Conservation (phyloP, 1,139 yeast genomes). For the Suhomyces anneliseae region DNA sequence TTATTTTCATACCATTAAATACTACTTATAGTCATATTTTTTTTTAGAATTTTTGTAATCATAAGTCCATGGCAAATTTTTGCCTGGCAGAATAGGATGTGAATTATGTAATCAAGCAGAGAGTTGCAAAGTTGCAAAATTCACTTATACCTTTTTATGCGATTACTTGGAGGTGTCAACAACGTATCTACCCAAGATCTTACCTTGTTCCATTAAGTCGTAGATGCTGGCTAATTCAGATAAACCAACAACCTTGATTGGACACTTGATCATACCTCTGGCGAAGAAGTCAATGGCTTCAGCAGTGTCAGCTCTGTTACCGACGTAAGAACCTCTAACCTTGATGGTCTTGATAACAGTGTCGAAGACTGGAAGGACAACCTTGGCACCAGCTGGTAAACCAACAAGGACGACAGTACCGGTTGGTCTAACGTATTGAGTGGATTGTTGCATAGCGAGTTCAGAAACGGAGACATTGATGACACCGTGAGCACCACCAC, state of each 20-base stretch:
- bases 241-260: constrained; percentile 69
- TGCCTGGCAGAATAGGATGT: not conserved
- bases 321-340: constrained; percentile 74
- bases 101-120: too few species aligned
- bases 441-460: constrained; percentile 62
- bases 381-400: constrained; percentile 71
- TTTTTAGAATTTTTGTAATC: too few species aligned
- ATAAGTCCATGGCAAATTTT: too few species aligned
- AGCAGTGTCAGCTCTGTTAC: constrained; percentile 77
- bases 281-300: constrained; percentile 74
- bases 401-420: constrained; percentile 77
- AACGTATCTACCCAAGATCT: constrained; percentile 74
- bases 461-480: constrained; percentile 74
- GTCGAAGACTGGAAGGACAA: constrained; percentile 61
- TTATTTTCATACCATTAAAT: too few species aligned
- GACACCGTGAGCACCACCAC: constrained; percentile 79
- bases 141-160: not conserved
- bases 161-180: constrained; percentile 62
- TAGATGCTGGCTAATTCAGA: constrained; percentile 63
- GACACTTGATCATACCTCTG: constrained; percentile 68
- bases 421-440: constrained; percentile 62
- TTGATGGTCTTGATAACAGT: constrained; percentile 64
- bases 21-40: too few species aligned
- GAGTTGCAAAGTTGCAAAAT: not conserved
- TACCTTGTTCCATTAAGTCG: constrained; percentile 68